phyloP scores from a whole-genome alignment of 2,329 filamentous ascomycete species.

The Fusarium coffeatum region DNA sequence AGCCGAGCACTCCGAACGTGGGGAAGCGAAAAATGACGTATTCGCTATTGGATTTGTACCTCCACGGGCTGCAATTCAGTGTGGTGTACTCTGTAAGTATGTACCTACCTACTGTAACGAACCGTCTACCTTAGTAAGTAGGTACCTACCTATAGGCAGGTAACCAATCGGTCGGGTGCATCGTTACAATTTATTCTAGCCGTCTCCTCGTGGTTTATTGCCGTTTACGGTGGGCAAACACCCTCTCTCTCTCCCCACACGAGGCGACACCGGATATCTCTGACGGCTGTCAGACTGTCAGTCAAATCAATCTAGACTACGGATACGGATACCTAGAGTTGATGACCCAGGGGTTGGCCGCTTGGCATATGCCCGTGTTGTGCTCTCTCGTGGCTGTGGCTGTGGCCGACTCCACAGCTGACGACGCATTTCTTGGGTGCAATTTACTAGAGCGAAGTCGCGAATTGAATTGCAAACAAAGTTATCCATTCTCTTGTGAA shows the following conservation, averaged over 20 bases:
- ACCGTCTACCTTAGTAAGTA: background rate
- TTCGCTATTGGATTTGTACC: background rate
- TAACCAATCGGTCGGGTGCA: background rate
- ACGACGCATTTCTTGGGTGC: constrained; percentile 33
- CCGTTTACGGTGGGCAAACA: constrained; percentile 15
- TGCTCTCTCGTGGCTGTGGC: constrained; percentile 11
- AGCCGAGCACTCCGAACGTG: constrained; percentile 7
- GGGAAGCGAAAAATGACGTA: constrained; percentile 11
- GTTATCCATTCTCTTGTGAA: background rate
- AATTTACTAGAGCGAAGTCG: constrained; percentile 26
- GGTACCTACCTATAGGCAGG: background rate
- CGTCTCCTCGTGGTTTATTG: constrained; percentile 34
- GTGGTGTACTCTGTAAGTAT: no score
- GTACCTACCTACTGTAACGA: background rate
- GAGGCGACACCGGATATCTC: background rate
- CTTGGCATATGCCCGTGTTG: constrained; percentile 7
- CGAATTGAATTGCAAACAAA: background rate
- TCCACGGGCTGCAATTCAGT: background rate
- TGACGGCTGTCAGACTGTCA: background rate
- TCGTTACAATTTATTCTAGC: constrained; percentile 11
- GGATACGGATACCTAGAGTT: background rate
- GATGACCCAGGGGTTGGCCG: background rate
- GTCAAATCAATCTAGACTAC: background rate
- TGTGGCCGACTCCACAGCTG: constrained; percentile 34
- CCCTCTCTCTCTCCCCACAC: constrained; percentile 29